Percentiles rank a stretch among this genome's conserved stretches.
Evolutionary conservation across 2,329 filamentous ascomycete species (phyloP).

Genomic region (Monosporascus sp.): DNA sequence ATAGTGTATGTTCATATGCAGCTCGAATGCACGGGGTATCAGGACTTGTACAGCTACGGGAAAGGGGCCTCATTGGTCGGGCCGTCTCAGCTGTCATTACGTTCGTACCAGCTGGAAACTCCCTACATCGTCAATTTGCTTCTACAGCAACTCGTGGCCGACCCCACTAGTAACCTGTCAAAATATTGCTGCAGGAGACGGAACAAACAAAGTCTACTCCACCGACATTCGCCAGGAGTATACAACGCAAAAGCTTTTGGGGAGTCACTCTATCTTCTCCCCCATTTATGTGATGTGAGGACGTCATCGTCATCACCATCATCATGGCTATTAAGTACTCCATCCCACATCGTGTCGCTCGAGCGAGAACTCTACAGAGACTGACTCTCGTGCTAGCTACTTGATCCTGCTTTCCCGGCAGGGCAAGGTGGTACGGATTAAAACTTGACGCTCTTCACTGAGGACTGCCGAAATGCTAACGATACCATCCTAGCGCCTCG

Average conservation of each 20-base stretch:
- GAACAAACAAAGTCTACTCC: background rate
- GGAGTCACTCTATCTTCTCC: constrained; percentile 5
- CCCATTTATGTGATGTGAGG: constrained; percentile 19
- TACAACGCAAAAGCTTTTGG: constrained; percentile 7
- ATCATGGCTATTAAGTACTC: constrained; percentile 48
- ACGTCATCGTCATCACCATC: constrained; percentile 18
- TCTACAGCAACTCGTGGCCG: constrained; percentile 19
- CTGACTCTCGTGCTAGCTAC: constrained; percentile 59
- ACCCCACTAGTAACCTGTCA: constrained; percentile 20
- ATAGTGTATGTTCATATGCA: too few species aligned
- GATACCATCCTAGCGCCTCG: constrained; percentile 67
- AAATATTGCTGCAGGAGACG: constrained; percentile 15
- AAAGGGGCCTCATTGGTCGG: background rate
- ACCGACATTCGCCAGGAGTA: constrained; percentile 1
- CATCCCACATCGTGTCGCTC: constrained; percentile 5
- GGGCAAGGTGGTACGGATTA: constrained; percentile 87
- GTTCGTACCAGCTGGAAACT: background rate
- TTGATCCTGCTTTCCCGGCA: constrained; percentile 95
- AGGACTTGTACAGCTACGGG: too few species aligned
- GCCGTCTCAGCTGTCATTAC: background rate
- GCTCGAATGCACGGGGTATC: too few species aligned
- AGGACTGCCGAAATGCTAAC: constrained; percentile 8
- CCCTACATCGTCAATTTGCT: too few species aligned
- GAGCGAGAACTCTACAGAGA: constrained; percentile 14
- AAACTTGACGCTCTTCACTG: constrained; percentile 29